phyloP scores from a whole-genome alignment of 345 rosid species.

The Linum usitatissimum region DNA sequence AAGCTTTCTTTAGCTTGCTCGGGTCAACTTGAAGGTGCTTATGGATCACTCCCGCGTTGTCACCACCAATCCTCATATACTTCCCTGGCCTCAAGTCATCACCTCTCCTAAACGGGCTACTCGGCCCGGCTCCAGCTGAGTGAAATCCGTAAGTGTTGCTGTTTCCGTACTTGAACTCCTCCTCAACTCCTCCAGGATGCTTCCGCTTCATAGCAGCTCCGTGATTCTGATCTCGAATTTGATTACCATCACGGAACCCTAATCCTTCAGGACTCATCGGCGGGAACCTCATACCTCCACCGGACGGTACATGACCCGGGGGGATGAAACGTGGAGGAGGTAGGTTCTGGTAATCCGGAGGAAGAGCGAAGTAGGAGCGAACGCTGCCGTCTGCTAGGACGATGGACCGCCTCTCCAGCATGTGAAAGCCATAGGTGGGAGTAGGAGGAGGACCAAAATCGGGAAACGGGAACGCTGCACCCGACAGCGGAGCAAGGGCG shows the following conservation, averaged over 20 bases:
- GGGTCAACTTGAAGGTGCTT: slow-evolving; percentile 51
- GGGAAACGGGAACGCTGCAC: slow-evolving; percentile 31
- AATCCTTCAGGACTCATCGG: slow-evolving; percentile 33
- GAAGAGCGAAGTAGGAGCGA: slow-evolving; percentile 91
- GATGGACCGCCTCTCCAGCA: slow-evolving; percentile 86
- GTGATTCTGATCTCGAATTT: slow-evolving; percentile 5
- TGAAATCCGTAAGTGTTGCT: slow-evolving; percentile 8
- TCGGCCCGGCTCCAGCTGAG: slow-evolving; percentile 26
- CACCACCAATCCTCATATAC: slow-evolving; percentile 34
- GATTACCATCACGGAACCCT: slow-evolving; percentile 25
- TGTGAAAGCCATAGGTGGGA: slow-evolving; percentile 79
- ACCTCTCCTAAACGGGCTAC: slow-evolving; percentile 24
- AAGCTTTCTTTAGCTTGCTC: slow-evolving; percentile 49
- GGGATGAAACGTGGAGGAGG: slow-evolving; percentile 15
- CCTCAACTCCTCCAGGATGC: slow-evolving; percentile 26
- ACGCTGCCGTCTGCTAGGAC: slow-evolving; percentile 80
- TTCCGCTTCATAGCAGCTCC: slow-evolving; percentile 44
- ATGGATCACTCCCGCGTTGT: slow-evolving; percentile 15
- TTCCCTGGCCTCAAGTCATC: slow-evolving; percentile 48
- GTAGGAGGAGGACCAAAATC: slow-evolving; percentile 70
- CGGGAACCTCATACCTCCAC: slow-evolving; percentile 22
- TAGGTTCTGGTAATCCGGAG: slow-evolving; percentile 76
- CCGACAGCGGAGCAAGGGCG: slow-evolving; percentile 13
- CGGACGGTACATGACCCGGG: slow-evolving; percentile 13
- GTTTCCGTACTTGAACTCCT: slow-evolving; percentile 22